Conservation (phyloP, 306 rosid species). For the Prunus campanulata region DNA sequence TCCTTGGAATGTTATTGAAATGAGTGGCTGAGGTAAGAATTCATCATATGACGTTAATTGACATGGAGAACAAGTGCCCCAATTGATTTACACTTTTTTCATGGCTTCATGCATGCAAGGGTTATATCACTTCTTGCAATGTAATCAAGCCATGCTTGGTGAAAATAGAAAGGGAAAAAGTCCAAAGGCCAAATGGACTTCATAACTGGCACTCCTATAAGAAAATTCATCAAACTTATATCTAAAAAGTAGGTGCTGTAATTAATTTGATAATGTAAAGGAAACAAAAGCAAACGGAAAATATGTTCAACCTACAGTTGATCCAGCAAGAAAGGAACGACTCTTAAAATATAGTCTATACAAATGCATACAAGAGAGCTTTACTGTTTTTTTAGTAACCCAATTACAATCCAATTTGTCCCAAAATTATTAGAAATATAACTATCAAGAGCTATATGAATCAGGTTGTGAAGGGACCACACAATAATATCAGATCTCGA, state of each 20-base stretch:
- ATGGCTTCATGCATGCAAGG: not conserved
- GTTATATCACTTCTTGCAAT: conserved; percentile 1
- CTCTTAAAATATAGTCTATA: not conserved
- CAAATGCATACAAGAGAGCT: not conserved
- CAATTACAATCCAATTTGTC: not conserved
- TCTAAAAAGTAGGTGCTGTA: not conserved
- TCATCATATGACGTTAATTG: not conserved
- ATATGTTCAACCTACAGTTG: not conserved
- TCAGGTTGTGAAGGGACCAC: not conserved
- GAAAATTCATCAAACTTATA: not conserved
- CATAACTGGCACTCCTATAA: not conserved
- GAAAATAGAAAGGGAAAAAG: not conserved
- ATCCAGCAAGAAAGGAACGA: not conserved
- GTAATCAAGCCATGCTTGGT: not conserved
- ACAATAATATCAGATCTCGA: not conserved
- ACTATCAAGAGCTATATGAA: not conserved
- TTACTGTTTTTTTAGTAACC: not conserved
- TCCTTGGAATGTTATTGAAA: not conserved
- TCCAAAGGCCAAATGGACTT: not conserved
- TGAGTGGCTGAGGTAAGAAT: not conserved
- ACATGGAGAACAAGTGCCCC: not conserved
- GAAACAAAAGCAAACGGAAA: not conserved
- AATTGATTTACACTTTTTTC: not conserved
- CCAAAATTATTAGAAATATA: not conserved
- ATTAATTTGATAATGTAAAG: not conserved